Base-by-base conservation (phyloP, 106 monocot genomes). In the Gastrodia elata region DNA sequence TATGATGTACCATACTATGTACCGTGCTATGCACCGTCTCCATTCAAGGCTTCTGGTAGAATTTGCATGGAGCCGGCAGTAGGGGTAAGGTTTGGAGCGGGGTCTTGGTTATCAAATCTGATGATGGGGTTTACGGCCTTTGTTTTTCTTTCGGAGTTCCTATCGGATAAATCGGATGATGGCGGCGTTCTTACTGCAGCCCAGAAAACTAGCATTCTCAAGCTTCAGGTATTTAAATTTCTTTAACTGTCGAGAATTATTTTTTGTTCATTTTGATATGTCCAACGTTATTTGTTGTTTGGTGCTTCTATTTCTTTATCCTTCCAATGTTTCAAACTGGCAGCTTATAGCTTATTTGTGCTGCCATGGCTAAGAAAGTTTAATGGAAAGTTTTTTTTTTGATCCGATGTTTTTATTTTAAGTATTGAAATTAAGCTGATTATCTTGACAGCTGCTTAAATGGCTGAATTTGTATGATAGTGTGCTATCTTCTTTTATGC, bases 191-290 rank as follows among this genome's bases (percentile, higher is more conserved):
- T 97, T 30, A 86, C 89, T 5, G 90, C 82, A 40, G 77, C 84
- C 24, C 84, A 92, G 76, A 97, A 90, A 85, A 92, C 90, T 25
- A 92, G 75, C 24, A 90, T 97, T 10, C 61, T 97, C 68, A 97
- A 97, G 80, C 86, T 97, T 46, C 96, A 97, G 96, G 95, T 92
- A 39, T 35, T 69, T 40, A 9, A 69, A 11, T 37, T 37, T 40
- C 2, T n/a, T 15, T 24, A 57, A 57, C 26, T 26, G 27, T 26
- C 26, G 7, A 27, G 57, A 8, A 10, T 27, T 25, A 6, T 26
- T 57, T 25, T 57, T 25, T 57, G 57, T 57, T 57, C 57, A 22
- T 6, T 55, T 6, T 18, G 18, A 22, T 55, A n/a, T 25, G 6
- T 55, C 55, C 0, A 55, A 14, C 18, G 18, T n/a, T 55, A 6